phyloP scores from a whole-genome alignment of 2,329 filamentous ascomycete genomes.

The Peltaster fructicola region DNA sequence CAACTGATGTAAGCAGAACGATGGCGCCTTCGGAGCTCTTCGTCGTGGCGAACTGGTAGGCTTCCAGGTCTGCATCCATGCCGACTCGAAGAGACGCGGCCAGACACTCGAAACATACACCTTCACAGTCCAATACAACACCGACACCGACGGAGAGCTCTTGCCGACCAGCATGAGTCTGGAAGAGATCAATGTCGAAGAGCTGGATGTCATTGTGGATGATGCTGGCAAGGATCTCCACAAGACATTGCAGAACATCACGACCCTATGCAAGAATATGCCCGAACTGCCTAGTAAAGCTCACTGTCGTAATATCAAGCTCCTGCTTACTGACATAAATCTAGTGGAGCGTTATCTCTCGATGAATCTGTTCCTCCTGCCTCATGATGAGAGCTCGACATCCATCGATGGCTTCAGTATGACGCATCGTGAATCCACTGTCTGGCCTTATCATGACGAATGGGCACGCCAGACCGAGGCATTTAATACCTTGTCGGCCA shows the following conservation, averaged over 20 bases:
- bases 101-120: conserved; percentile 32
- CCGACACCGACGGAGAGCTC: conserved; percentile 1
- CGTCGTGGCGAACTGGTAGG: conserved; percentile 24
- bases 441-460: no score
- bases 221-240: conserved; percentile 26
- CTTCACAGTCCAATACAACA: conserved; percentile 29
- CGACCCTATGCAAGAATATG: conserved; percentile 21
- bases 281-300: conserved; percentile 27
- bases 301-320: no score
- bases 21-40: conserved; percentile 30
- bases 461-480: no score
- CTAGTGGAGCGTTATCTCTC: no score
- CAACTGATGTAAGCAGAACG: conserved; percentile 22
- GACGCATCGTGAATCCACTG: neutral
- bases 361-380: neutral
- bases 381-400: neutral
- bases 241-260: conserved; percentile 24
- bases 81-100: conserved; percentile 18
- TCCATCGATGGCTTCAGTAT: neutral
- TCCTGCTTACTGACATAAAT: neutral
- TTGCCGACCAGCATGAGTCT: conserved; percentile 1
- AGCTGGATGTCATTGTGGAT: no score
- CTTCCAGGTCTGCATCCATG: conserved; percentile 30
- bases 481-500: no score
- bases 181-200: no score